phyloP scores from a whole-genome alignment of 1,284 basidiomycete genomes.

The Cystobasidium sp. region DNA sequence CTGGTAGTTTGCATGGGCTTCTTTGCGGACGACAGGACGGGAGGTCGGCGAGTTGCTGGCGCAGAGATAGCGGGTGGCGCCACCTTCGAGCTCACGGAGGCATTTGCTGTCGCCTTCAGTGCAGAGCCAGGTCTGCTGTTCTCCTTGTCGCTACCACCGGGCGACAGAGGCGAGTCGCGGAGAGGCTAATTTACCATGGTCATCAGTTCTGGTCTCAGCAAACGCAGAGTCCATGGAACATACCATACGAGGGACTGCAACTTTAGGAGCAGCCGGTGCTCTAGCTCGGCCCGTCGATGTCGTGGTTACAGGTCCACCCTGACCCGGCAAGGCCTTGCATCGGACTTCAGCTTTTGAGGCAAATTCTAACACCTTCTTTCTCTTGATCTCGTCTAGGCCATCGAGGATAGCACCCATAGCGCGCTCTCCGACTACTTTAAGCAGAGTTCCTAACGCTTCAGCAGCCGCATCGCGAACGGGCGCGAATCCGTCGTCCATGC shows the following conservation, averaged over 20 bases:
- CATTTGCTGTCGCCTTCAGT: background rate
- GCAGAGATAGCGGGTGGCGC: background rate
- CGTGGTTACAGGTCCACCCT: constrained; percentile 57
- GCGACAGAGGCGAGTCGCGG: background rate
- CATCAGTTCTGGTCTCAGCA: background rate
- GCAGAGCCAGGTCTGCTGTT: constrained; percentile 57
- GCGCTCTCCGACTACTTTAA: constrained; percentile 97
- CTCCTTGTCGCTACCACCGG: constrained; percentile 22
- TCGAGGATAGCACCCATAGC: constrained; percentile 88
- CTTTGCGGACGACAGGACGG: constrained; percentile 55
- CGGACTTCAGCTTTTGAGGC: constrained; percentile 85
- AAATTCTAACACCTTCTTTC: constrained; percentile 91
- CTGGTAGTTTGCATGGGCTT: constrained; percentile 55
- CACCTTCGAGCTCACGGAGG: background rate
- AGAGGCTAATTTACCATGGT: too few relatives aligned
- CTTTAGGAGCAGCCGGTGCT: background rate
- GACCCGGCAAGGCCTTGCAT: constrained; percentile 62
- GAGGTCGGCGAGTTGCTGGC: background rate
- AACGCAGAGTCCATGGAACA: background rate
- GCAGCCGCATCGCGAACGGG: constrained; percentile 90
- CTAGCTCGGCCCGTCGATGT: background rate
- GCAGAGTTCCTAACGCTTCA: constrained; percentile 82
- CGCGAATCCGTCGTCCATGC: constrained; percentile 87
- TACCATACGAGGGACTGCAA: background rate
- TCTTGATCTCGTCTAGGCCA: constrained; percentile 82